phyloP scores from a whole-genome alignment of 441 rosid species.

The Dalechampia spathulata region DNA sequence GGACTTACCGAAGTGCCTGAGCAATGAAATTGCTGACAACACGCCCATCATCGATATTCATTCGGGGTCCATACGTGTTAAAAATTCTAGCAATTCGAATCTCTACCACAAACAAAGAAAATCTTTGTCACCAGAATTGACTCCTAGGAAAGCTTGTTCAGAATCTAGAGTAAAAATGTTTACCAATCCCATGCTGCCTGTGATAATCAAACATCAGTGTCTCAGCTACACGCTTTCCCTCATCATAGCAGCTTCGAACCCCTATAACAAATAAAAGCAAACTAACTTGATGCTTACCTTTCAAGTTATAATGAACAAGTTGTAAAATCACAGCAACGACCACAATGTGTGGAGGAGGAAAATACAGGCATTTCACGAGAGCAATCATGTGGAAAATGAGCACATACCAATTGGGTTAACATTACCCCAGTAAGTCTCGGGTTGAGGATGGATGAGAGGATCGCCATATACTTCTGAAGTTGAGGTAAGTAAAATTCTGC shows the following conservation, averaged over 20 bases:
- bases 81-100: conserved; percentile 91
- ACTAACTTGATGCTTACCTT: background rate
- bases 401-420: conserved; percentile 85
- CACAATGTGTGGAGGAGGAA: background rate
- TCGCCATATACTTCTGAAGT: conserved; percentile 96
- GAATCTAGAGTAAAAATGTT: conserved; percentile 4
- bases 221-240: conserved; percentile 96
- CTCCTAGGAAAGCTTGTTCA: background rate
- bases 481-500: conserved; percentile 85
- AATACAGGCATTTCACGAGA: no score
- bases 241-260: conserved; percentile 87
- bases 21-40: conserved; percentile 99
- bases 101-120: conserved; percentile 31
- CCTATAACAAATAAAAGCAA: conserved; percentile 30
- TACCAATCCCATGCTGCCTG: conserved; percentile 95
- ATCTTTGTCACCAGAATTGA: background rate
- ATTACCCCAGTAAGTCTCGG: conserved; percentile 93
- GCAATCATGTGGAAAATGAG: background rate
- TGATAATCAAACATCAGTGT: conserved; percentile 96
- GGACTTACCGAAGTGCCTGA: conserved; percentile 71
- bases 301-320: no score
- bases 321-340: background rate
- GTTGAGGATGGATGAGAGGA: conserved; percentile 85
- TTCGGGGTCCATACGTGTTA: conserved; percentile 96
- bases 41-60: conserved; percentile 99